Base-by-base conservation (phyloP, 2,329 filamentous ascomycete genomes). In the Pseudocercospora musae region DNA sequence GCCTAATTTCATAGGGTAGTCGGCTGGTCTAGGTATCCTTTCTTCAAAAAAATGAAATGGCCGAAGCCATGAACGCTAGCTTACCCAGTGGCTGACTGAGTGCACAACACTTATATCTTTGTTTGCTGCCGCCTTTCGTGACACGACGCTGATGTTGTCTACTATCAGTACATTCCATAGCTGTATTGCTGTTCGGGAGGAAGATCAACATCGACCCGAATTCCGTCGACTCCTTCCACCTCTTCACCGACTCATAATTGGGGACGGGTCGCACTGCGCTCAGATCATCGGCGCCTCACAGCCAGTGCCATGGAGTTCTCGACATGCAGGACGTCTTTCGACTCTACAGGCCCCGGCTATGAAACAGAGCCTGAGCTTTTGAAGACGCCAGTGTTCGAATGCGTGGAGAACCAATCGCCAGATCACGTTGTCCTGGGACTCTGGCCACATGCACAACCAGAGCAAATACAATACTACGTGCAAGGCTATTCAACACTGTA, bases 391-490 rank as follows among this genome's bases (percentile, higher is more conserved):
- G n/a, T 53, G 49, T 31, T 62, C 64, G 25, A 25, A 15, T 29
- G 23, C 13, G 37, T 9, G 23, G 21, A 52, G 23, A 27, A 15
- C 46, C 20, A 59, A 15, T 62, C 68, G 25, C 70, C 70, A 7
- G 63, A 67, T n/a, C 66, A 67, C 11, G 60, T 72, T 20, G 48
- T 73, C 7, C 65, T 73, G 7, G 67, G 66, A 18, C 65, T 72
- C 13, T 73, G 70, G 71, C 71, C 71, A 25, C 62, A 66, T 40
- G 70, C 71, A 37, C 67, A 63, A 21, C 25, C 53, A 3, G 65
- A 70, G 21, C 71, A 72, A 25, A 66, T 72, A 52, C 58, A 62
- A 27, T 70, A 68, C 60, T 72, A 73, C 59, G 61, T 68, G 8
- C 60, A 64, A 44, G 69, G 70, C 25, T 72, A 72, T 53, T 58